Conservation (phyloP, 495 filamentous ascomycete species). For the Staphylotrichum tortipilum region DNA sequence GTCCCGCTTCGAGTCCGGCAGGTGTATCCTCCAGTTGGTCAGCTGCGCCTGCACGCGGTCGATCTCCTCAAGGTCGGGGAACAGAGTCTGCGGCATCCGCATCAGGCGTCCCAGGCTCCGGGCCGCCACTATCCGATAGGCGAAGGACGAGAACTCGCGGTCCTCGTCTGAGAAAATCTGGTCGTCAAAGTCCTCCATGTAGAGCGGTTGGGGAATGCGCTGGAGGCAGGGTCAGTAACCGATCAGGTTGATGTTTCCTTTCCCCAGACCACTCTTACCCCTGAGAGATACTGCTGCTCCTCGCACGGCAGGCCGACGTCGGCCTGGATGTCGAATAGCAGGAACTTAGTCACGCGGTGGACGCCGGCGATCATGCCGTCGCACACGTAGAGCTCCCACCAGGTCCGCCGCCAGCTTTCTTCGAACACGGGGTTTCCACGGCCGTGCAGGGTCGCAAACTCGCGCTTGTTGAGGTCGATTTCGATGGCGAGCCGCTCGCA, state of each 20-base stretch:
- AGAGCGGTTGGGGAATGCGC: constrained; percentile 53
- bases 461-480: constrained; percentile 60
- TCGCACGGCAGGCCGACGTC: constrained; percentile 69
- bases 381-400: constrained; percentile 84
- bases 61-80: constrained; percentile 37
- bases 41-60: constrained; percentile 63
- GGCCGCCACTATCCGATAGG: constrained; percentile 67
- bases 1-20: constrained; percentile 66
- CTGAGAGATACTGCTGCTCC: constrained; percentile 57
- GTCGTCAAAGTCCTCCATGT: constrained; percentile 63
- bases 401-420: constrained; percentile 77
- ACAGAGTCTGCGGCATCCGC: constrained; percentile 38
- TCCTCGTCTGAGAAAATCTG: constrained; percentile 54
- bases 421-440: constrained; percentile 41
- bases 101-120: constrained; percentile 71
- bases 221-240: constrained; percentile 26
- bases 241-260: too few relatives aligned
- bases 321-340: constrained; percentile 45
- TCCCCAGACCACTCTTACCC: too few relatives aligned
- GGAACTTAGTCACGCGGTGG: constrained; percentile 49
- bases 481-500: constrained; percentile 66
- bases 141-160: constrained; percentile 65
- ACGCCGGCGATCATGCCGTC: constrained; percentile 59
- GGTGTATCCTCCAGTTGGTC: constrained; percentile 73
- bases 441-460: constrained; percentile 41